These are phyloP conservation scores for Alloascoidea africana DNA, from an alignment of 805 yeast species.

Conservation along the genomic window DNA sequence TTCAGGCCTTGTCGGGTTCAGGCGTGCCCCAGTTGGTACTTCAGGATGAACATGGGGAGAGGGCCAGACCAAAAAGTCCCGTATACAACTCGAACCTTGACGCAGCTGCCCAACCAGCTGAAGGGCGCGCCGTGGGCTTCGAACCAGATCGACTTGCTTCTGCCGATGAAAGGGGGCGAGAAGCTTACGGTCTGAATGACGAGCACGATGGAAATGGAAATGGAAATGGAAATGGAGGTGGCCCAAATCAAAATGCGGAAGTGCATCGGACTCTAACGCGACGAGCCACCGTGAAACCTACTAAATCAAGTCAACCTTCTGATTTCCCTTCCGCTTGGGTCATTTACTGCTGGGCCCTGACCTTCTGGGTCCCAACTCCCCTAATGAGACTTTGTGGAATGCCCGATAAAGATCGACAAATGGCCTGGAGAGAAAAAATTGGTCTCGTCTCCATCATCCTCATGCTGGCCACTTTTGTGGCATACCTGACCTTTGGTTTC, in stretches of 20 bases:
- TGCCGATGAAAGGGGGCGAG: slow-evolving; percentile 25
- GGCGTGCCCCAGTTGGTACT: slow-evolving; percentile 7
- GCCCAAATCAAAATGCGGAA: too few relatives aligned
- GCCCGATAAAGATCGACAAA: slow-evolving; percentile 50
- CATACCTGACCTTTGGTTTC: slow-evolving; percentile 38
- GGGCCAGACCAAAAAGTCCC: too few relatives aligned
- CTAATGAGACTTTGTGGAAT: slow-evolving; percentile 47
- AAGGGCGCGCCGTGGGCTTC: not conserved
- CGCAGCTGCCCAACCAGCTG: slow-evolving; percentile 2
- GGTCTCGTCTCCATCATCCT: slow-evolving; percentile 53
- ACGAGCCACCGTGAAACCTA: not conserved
- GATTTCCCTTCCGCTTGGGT: slow-evolving; percentile 35
- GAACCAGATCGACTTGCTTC: not conserved
- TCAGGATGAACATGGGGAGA: slow-evolving; percentile 7
- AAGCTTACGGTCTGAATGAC: slow-evolving; percentile 46
- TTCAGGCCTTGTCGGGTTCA: slow-evolving; percentile 8
- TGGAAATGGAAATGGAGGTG: not conserved
- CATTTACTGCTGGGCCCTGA: slow-evolving; percentile 52
- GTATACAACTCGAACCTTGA: slow-evolving; percentile 3
- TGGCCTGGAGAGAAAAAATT: slow-evolving; percentile 85
- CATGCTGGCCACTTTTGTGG: slow-evolving; percentile 49
- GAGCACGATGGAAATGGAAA: slow-evolving; percentile 19
- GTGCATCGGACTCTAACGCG: not conserved
- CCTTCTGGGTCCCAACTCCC: slow-evolving; percentile 76
- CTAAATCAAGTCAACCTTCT: not conserved